Conservation (phyloP, 371 early-diverging fungal species). For the Circinella minor region DNA sequence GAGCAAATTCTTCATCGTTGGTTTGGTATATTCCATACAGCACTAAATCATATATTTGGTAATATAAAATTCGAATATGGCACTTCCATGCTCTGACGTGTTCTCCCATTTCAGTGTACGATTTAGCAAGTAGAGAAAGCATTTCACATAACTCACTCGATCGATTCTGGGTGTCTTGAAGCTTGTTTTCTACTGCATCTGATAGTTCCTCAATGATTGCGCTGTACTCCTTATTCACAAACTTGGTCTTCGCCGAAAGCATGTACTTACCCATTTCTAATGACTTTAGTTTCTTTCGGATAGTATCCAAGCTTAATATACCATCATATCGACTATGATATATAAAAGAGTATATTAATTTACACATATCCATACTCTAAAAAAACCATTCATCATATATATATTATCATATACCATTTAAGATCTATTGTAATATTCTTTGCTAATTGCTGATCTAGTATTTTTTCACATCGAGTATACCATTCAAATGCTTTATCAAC, state of each 20-base stretch:
- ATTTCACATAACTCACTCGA: slow-evolving; percentile 28
- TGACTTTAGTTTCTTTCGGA: slow-evolving; percentile 37
- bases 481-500: slow-evolving; percentile 46
- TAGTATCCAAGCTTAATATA: slow-evolving; percentile 21
- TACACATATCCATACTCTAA: no score
- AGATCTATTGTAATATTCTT: slow-evolving; percentile 20
- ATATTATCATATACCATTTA: slow-evolving; percentile 36
- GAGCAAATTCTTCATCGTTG: not conserved
- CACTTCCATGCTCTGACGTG: slow-evolving; percentile 41
- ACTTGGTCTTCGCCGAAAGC: slow-evolving; percentile 45
- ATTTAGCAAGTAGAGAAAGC: slow-evolving; percentile 44
- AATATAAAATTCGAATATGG: slow-evolving; percentile 27
- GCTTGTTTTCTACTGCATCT: slow-evolving; percentile 17
- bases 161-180: slow-evolving; percentile 9
- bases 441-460: slow-evolving; percentile 17
- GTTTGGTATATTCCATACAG: slow-evolving; percentile 29
- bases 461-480: slow-evolving; percentile 38
- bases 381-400: not conserved
- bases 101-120: slow-evolving; percentile 7
- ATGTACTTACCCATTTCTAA: slow-evolving; percentile 33
- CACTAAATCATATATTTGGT: slow-evolving; percentile 27
- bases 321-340: slow-evolving; percentile 51
- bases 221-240: slow-evolving; percentile 43
- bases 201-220: slow-evolving; percentile 52
- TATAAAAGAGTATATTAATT: not conserved